Evolutionary conservation across 371 early-diverging fungal genomes (phyloP).

Genomic region (Mortierella sp.): DNA sequence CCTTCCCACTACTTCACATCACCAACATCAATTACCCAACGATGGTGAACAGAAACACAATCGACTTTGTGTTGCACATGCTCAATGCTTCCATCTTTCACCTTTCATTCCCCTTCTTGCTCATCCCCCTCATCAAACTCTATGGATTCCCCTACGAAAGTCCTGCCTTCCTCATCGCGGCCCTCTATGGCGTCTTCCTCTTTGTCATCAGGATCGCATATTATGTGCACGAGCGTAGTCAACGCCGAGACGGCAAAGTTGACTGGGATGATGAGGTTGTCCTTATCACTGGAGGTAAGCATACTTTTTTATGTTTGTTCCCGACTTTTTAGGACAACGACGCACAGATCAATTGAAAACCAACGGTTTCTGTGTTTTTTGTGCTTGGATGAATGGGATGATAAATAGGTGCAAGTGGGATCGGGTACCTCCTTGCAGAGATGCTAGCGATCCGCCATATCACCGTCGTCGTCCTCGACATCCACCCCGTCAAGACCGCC

Average conservation of each 20-base stretch:
- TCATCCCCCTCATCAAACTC: constrained; percentile 46
- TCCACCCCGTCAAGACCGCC: constrained; percentile 50
- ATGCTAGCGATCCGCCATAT: constrained; percentile 56
- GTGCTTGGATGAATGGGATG: neutral
- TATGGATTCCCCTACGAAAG: constrained; percentile 38
- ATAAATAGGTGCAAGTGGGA: constrained; percentile 62
- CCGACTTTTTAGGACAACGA: neutral
- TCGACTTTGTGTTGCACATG: constrained; percentile 49
- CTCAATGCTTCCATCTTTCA: constrained; percentile 48
- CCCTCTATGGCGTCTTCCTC: constrained; percentile 31
- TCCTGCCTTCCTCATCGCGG: constrained; percentile 21
- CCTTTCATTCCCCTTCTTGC: constrained; percentile 46
- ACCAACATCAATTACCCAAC: neutral
- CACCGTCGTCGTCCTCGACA: constrained; percentile 64
- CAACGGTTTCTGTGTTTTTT: neutral
- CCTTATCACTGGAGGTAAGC: constrained; percentile 68
- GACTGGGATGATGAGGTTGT: constrained; percentile 69
- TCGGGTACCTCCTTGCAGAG: constrained; percentile 61
- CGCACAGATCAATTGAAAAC: neutral
- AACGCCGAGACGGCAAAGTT: constrained; percentile 40
- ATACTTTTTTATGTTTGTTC: neutral
- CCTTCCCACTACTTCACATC: too few relatives aligned
- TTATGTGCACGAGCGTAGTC: constrained; percentile 29
- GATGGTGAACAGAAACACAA: constrained; percentile 36
- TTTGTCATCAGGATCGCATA: constrained; percentile 21